Evolutionary conservation across 192 early-diverging fungal species (phyloP).

Genomic region (Coemansia aciculifera): DNA sequence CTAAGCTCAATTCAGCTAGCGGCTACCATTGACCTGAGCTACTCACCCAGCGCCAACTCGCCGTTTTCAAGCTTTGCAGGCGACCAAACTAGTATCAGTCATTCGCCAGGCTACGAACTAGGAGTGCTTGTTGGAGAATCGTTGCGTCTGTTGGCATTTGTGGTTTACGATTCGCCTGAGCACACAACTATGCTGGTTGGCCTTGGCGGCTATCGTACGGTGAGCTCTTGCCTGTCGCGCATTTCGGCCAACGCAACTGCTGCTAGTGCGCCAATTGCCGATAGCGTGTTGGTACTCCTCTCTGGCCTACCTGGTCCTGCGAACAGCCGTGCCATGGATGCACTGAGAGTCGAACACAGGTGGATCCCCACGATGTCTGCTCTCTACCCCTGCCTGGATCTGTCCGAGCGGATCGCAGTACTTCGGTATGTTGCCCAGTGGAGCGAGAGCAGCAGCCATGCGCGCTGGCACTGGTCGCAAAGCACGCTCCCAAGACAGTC

Average conservation of each 20-base stretch:
- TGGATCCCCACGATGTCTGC: conserved; percentile 27
- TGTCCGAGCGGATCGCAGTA: conserved; percentile 13
- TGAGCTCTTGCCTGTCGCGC: conserved; percentile 8
- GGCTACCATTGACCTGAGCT: conserved; percentile 14
- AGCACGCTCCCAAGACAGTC: conserved; percentile 28
- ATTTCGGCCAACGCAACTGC: neutral
- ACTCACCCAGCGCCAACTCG: neutral
- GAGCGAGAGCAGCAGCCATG: conserved; percentile 24
- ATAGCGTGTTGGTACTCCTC: conserved; percentile 34
- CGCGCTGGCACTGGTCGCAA: conserved; percentile 38
- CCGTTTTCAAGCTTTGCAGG: conserved; percentile 15
- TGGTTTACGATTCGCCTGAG: conserved; percentile 22
- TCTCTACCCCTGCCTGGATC: conserved; percentile 12
- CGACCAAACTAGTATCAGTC: neutral
- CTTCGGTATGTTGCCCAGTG: conserved; percentile 33
- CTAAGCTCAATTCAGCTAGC: conserved; percentile 26
- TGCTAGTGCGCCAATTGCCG: conserved; percentile 14
- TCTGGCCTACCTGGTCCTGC: conserved; percentile 19
- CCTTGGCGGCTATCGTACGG: conserved; percentile 19
- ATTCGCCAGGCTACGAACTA: conserved; percentile 5
- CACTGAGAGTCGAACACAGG: conserved; percentile 18
- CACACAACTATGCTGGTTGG: conserved; percentile 6
- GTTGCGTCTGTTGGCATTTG: conserved; percentile 26
- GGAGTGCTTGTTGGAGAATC: conserved; percentile 26
- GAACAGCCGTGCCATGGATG: conserved; percentile 9